Percentiles rank a stretch among this genome's conserved stretches.
These are phyloP conservation scores for Botryotinia calthae DNA, from an alignment of 2,329 filamentous ascomycete species.

Conservation along the genomic window DNA sequence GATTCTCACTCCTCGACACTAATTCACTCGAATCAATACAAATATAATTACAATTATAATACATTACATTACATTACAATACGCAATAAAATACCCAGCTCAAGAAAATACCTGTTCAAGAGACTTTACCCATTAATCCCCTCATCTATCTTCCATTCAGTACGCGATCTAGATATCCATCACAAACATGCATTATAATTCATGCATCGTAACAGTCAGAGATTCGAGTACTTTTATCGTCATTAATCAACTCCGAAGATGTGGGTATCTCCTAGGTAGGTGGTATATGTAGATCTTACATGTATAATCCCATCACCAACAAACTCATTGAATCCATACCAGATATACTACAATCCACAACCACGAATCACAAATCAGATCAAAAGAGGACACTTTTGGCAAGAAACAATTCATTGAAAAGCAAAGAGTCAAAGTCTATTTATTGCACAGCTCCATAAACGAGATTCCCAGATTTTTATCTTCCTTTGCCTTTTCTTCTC, in stretches of 20 bases:
- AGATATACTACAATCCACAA: not conserved
- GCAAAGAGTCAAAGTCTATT: slow-evolving; percentile 3
- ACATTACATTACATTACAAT: not conserved
- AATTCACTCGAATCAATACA: not conserved
- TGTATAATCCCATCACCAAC: not conserved
- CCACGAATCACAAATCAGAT: not conserved
- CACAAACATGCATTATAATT: no score
- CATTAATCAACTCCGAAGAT: not conserved
- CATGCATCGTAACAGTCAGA: no score
- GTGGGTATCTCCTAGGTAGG: not conserved
- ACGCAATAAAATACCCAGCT: not conserved
- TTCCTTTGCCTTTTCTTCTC: slow-evolving; percentile 32
- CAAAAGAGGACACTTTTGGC: not conserved
- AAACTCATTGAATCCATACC: not conserved
- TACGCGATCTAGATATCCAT: no score
- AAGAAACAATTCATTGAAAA: not conserved
- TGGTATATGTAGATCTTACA: not conserved
- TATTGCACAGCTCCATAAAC: not conserved
- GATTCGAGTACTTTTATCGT: not conserved
- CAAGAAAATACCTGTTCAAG: no score
- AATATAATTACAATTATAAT: not conserved
- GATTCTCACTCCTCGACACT: not conserved
- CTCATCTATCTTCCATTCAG: no score
- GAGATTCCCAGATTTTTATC: not conserved
- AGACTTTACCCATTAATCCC: no score